A percentile compares a stretch with the other conserved stretches of the same genome.
phyloP scores from a whole-genome alignment of 1,284 basidiomycete genomes.

The Cutaneotrichosporon sp. region DNA sequence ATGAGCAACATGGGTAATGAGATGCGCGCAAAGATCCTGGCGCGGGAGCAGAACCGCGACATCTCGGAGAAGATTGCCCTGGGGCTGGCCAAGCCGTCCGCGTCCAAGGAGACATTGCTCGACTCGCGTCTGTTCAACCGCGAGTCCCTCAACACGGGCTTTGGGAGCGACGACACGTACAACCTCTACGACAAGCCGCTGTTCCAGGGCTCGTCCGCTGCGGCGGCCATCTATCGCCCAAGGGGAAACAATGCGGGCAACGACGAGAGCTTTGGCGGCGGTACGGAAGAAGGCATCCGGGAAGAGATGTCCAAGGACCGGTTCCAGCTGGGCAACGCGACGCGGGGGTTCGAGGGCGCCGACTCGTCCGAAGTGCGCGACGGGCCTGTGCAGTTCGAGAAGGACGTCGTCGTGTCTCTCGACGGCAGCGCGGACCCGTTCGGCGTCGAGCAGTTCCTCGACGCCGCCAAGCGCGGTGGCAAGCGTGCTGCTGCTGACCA shows the following conservation, averaged over 20 bases:
- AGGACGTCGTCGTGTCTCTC: constrained; percentile 62
- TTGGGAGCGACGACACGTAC: constrained; percentile 90
- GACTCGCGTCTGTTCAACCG: constrained; percentile 97
- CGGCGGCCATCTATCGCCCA: constrained; percentile 95
- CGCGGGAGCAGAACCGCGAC: constrained; percentile 90
- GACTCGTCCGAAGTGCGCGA: constrained; percentile 65
- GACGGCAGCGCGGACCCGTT: constrained; percentile 72
- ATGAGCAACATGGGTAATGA: constrained; percentile 99
- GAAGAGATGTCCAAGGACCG: constrained; percentile 88
- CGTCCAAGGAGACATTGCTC: constrained; percentile 92
- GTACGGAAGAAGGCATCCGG: constrained; percentile 87
- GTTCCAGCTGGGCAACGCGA: constrained; percentile 81
- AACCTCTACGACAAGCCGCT: constrained; percentile 91
- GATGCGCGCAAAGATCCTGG: constrained; percentile 89
- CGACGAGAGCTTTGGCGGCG: constrained; percentile 86
- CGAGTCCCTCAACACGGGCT: constrained; percentile 72
- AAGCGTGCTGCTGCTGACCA: constrained; percentile 62
- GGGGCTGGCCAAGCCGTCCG: constrained; percentile 91
- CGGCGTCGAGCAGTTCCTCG: constrained; percentile 93
- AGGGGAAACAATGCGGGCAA: constrained; percentile 69
- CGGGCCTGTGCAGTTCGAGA: constrained; percentile 99
- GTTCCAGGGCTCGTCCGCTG: constrained; percentile 92
- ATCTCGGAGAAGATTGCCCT: constrained; percentile 99
- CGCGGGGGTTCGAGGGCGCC: constrained; percentile 70
- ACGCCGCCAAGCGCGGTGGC: constrained; percentile 89